Base-by-base conservation (phyloP, 2,329 filamentous ascomycete species). In the Ophiostoma sp. region DNA sequence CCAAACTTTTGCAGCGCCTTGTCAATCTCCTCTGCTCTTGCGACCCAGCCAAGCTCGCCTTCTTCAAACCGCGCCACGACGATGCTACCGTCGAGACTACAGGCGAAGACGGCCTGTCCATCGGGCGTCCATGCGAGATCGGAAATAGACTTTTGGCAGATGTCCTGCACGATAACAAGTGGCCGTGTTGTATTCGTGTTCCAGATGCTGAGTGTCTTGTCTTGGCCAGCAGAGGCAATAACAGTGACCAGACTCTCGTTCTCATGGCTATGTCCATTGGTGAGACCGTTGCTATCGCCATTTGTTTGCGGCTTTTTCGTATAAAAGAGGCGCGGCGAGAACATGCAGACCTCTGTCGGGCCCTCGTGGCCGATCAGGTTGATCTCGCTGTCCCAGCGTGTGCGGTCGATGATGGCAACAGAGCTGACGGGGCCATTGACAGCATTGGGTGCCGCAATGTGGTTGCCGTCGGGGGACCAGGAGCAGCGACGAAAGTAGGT, bases 371-470 rank as follows among this genome's bases (percentile, higher is more conserved):
- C 95, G 70, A 99, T 97, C 70, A 99, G 79, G 76, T 97, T 97
- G 79, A 98, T 98, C 75, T 99, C 93, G 72, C 92, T 93, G 75
- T 97, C 93, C 95, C 96, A 99, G 49, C 87, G 86, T 18, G 91
- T 90, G 73, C 95, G 89, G 75, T 95, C 93, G 68, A 99, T 92
- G 69, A 99, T 98, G 4, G 95, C 94, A 44, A 98, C 94, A 0
- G 94, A 97, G 79, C 92, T 97, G 38, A 99, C 95, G 1, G 95
- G 96, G 0, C 95, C 95, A 76, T 99, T 99, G 27, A 97, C 93
- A 0, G 95, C 93, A 77, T 99, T 99, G 6, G 95, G 92, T 4
- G 95, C 95, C 3, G 95, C 95, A 71, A 99, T 98, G 74, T 98
- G 94, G 74, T 94, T 93, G 7, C 95, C 95, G 77, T 99, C 95